Conservation (phyloP, 768 basidiomycete genomes). For the Agaricus sinodeliciosus region DNA sequence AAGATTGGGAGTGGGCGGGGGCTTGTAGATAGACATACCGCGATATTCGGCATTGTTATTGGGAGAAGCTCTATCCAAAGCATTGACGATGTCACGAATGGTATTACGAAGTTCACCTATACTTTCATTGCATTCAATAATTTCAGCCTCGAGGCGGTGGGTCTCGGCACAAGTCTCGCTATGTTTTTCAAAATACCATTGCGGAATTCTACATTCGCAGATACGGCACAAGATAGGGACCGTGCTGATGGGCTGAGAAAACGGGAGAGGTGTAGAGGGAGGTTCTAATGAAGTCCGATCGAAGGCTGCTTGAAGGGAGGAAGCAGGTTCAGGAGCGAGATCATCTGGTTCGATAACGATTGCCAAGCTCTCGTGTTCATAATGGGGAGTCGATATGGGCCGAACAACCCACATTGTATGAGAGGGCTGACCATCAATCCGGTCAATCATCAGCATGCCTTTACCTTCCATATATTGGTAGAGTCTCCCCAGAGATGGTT, state of each 20-base stretch:
- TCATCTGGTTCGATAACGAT: conserved; percentile 50
- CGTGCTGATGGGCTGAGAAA: conserved; percentile 69
- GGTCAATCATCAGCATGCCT: conserved; percentile 97
- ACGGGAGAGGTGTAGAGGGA: conserved; percentile 69
- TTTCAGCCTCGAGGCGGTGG: conserved; percentile 93
- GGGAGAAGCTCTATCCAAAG: conserved; percentile 73
- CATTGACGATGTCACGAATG: conserved; percentile 68
- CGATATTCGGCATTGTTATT: conserved; percentile 71
- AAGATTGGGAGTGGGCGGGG: conserved; percentile 56
- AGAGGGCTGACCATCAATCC: conserved; percentile 78
- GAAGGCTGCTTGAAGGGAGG: conserved; percentile 31
- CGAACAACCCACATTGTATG: conserved; percentile 99
- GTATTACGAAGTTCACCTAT: conserved; percentile 83
- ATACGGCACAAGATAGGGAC: conserved; percentile 92
- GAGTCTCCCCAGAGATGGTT: conserved; percentile 44
- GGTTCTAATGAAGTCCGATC: conserved; percentile 29
- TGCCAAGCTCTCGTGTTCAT: conserved; percentile 57
- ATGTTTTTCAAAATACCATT: conserved; percentile 99
- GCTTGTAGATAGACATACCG: conserved; percentile 77
- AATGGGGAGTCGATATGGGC: conserved; percentile 67
- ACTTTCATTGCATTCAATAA: conserved; percentile 88
- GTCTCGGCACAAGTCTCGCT: conserved; percentile 98
- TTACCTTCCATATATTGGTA: conserved; percentile 94
- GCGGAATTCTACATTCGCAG: conserved; percentile 92
- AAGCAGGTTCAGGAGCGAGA: conserved; percentile 34